Base-by-base conservation (phyloP, 345 rosid genomes). In the Cardamine occulta region DNA sequence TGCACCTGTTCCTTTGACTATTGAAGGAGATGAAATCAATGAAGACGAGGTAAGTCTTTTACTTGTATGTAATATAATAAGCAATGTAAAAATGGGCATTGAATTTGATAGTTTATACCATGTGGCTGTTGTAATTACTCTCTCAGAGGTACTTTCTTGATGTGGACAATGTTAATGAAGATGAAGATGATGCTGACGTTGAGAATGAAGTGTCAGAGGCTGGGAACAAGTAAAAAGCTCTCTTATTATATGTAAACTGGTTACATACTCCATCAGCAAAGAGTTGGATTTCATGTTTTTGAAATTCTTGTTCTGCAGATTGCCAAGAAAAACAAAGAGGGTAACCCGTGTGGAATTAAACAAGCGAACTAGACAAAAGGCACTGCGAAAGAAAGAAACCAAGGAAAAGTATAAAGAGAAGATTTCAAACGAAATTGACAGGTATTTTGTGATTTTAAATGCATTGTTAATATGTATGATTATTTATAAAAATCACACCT, bases 1-100 rank as follows among this genome's bases (percentile, higher is more conserved):
- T 70, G 84, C 84, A 68, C 97, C 93, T 13, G 96, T 95, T 66
- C 99, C 99, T 39, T 68, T 89, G 80, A 88, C 87, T 63, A 88
- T 92, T 83, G 79, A 81, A 1, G 93, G 91, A 35, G 79, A 86
- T 79, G 73, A 53, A 19, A 70, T 88, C 76, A 82, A 74, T 31
- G 99, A 92, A 74, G 96, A 89, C 52, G 93, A 86, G 82, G 97
- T 88, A 40, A 81, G 91, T 44, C 28, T 26, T 49, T 42, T 55
- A 44, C 68, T 12, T 32, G 49, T 64, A 2, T 31, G 19, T 10
- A 23, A 24, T 37, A 5, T 2, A 28, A 42, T 52, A 45, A 34
- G 11, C 8, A 21, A 0, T 18, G 53, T 19, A 48, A 63, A 77
- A 14, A 34, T 39, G 8, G 39, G 55, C 21, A 15, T 28, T 55